Conservation (phyloP, 2,329 filamentous ascomycete genomes). For the Microdochium trichocladiopsis region DNA sequence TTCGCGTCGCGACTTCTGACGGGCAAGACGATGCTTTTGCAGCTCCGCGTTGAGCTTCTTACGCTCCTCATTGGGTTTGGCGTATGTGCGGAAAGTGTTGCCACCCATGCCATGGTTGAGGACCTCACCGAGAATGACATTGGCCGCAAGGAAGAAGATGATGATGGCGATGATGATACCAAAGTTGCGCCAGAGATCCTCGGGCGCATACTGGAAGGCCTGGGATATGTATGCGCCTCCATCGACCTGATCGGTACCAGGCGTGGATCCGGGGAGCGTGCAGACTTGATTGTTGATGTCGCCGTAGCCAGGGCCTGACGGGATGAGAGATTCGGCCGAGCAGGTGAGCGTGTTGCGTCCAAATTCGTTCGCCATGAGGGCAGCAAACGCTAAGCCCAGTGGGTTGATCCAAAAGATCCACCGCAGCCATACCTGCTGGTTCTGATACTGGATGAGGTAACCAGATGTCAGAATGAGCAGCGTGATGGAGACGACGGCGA, state of each 20-base stretch:
- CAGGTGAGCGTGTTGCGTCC: conserved; percentile 62
- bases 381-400: conserved; percentile 66
- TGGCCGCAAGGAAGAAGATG: conserved; percentile 65
- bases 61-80: conserved; percentile 61
- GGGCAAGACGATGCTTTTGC: conserved; percentile 49
- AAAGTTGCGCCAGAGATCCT: conserved; percentile 75
- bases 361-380: conserved; percentile 87
- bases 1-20: conserved; percentile 37
- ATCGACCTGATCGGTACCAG: conserved; percentile 56
- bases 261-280: conserved; percentile 64
- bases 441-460: conserved; percentile 75
- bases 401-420: conserved; percentile 79
- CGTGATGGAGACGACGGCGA: conserved; percentile 71
- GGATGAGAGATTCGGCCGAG: conserved; percentile 59
- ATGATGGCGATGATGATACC: conserved; percentile 75
- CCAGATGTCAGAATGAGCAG: conserved; percentile 76
- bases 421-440: conserved; percentile 66
- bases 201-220: conserved; percentile 59
- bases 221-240: conserved; percentile 63
- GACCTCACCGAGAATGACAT: conserved; percentile 72
- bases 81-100: conserved; percentile 72
- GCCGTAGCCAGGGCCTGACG: conserved; percentile 61
- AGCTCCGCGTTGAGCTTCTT: conserved; percentile 59
- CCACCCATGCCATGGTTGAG: conserved; percentile 74
- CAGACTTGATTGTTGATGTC: conserved; percentile 74